Base-by-base conservation (phyloP, 352 stramenopile genomes). In the Pythium rhizo-oryzae region DNA sequence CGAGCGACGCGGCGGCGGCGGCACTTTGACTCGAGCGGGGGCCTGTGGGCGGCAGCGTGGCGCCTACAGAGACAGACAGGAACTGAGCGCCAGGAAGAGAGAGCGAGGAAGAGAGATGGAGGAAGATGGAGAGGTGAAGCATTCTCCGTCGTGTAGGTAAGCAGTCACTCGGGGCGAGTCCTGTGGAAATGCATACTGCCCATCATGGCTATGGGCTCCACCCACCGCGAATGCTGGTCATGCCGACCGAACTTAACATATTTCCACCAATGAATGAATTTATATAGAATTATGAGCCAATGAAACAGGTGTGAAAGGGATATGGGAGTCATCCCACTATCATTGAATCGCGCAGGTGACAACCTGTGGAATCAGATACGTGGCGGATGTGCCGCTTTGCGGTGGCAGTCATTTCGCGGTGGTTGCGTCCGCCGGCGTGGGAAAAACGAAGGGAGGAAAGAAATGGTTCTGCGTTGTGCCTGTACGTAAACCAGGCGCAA, bases 381-480 rank as follows among this genome's bases (percentile, higher is more conserved):
- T 51, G 52, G 39, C 54, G 41, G 52, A 68, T 58, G 62, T 33
- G 21, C 53, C 62, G 54, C 52, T 59, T 62, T 39, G 33, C 25
- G 37, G 30, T 41, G 51, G 60, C 35, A 58, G 59, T 51, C 47
- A 57, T 47, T 56, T 44, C 52, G 49, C 11, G 19, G 41, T 19
- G 41, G 41, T 47, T 47, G 41, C 41, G 15, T 33, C 11, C 37
- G 37, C 37, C 9, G 9, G 37, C 15, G 41, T 47, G 41, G 41
- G 41, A 39, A 53, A 59, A 46, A 63, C 23, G 57, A 60, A 52
- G 37, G 37, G 41, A 47, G 41, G 41, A 47, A 47, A 47, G 41
- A 47, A 44, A 54, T 65, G 59, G 50, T 52, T 65, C 59, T 65
- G 59, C 59, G 52, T 65, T 57, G 30, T 65, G 44, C 59, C 35